Conservation (phyloP, 495 filamentous ascomycete species). For the Letharia lupina region DNA sequence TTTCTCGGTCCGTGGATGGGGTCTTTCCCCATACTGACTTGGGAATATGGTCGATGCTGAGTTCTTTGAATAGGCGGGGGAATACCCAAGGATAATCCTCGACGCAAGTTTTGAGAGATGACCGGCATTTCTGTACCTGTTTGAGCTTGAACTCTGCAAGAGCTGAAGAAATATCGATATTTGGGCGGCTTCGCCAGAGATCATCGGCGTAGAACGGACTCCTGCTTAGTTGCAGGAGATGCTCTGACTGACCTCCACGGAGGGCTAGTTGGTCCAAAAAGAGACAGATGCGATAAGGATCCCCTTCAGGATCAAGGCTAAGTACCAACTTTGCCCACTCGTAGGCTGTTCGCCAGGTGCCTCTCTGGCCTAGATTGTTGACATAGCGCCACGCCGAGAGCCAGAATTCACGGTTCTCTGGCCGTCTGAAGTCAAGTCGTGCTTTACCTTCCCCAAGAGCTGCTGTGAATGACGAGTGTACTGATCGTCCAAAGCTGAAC, state of each 20-base stretch:
- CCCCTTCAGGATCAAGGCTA: conserved; percentile 58
- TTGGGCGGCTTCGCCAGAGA: conserved; percentile 42
- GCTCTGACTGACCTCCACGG: conserved; percentile 64
- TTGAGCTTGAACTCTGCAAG: conserved; percentile 65
- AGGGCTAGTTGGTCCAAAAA: conserved; percentile 77
- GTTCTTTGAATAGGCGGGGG: conserved; percentile 61
- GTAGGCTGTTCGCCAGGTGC: conserved; percentile 85
- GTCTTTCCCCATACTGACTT: conserved; percentile 71
- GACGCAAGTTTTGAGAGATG: conserved; percentile 57
- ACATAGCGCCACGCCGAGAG: conserved; percentile 85
- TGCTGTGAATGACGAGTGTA: conserved; percentile 66
- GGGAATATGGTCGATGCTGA: conserved; percentile 64
- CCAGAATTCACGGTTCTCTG: conserved; percentile 88
- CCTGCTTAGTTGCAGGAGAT: conserved; percentile 63
- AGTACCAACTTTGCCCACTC: conserved; percentile 88
- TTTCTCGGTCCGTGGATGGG: conserved; percentile 58
- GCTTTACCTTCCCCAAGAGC: conserved; percentile 72
- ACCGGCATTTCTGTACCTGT: conserved; percentile 54
- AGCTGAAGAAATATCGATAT: conserved; percentile 62
- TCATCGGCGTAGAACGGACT: conserved; percentile 46
- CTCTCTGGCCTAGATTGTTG: conserved; percentile 71
- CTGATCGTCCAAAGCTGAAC: conserved; percentile 83
- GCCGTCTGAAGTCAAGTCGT: conserved; percentile 64
- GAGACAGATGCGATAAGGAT: conserved; percentile 75
- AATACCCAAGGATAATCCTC: conserved; percentile 73